Base-by-base conservation (phyloP, 371 early-diverging fungal genomes). In the Mucor velutinosus region DNA sequence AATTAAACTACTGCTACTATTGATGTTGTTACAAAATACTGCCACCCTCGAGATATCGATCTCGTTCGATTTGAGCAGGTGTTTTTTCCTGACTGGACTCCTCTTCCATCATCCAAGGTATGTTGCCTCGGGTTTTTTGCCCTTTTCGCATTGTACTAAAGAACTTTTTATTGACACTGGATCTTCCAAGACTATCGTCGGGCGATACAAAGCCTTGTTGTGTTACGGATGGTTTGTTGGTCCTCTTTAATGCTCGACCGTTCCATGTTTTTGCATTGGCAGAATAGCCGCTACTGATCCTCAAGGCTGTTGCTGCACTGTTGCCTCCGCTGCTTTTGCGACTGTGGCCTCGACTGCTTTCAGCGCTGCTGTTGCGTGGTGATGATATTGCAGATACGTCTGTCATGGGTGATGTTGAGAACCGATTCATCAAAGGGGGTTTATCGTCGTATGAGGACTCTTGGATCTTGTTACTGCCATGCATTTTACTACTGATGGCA, bases 61-160 rank as follows among this genome's bases (percentile, higher is more conserved):
- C 74, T 14, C 74, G 60, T 60, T 77, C 75, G n/a, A 69, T 66
- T 60, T 77, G 75, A 43, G 75, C 77, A 32, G 77, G 77, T 33
- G 75, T 74, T 41, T 33, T 57, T 27, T 62, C 62, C 10, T 17
- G 41, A 10, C 32, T 41, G 8, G 47, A 37, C 1, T 58, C 25
- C 17, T 69, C 62, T 1, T 57, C 65, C 23, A 32, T 53, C 61
- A 65, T 63, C 72, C 72, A 72, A 7, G 72, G 72, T 25, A 72
- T 72, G 15, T 49, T 39, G 37, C 68, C 72, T 30, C 72, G 53
- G 4, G 27, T 57, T 29, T 72, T 72, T 47, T 64, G 65, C 4
- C 64, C 72, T 29, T 72, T 72, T 57, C 65, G 23, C 72, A 68
- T 72, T 14, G 72, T 72, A 21, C 72, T 72, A 53, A 64, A 72